Evolutionary conservation across 768 basidiomycete genomes (phyloP), one percentile per base, ranked within the genome.

Genomic region (Termitomyces titanicus): DNA sequence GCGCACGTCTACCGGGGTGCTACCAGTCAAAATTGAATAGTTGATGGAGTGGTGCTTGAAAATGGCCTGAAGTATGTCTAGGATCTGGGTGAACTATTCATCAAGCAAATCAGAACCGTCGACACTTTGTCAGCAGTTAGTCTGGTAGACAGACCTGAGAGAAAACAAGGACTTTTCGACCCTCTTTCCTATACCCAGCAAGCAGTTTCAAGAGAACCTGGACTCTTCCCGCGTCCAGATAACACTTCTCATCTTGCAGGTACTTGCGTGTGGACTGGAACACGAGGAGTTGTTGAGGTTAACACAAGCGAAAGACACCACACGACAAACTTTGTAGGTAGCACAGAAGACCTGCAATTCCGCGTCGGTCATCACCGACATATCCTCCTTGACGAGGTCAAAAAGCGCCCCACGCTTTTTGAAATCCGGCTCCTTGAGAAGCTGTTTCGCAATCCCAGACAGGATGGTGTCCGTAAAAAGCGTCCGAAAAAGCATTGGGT

Each of bases 361-460:
- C 8, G 94, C 88, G 70, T 99, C 97, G 42, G 94, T 96, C 96
- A 98, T 98, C 18, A 97, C 88, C 62, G 90, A 84, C 90, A 99
- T 93, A 70, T 99, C 97, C 69, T 99, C 97, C 66, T 93, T 92
- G 48, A 99, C 93, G 57, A 86, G 82, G 31, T 94, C 83, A 63
- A 85, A 91, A 42, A 90, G 68, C 8, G 89, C 88, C 0, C 85
- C 85, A 15, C 89, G 83, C 68, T 86, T 89, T 72, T 84, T 89
- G 72, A 94, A 98, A 64, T 96, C 92, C 3, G 90, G 86, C 67
- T 98, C 96, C 68, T 92, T 92, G 68, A 98, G 71, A 49, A 97
- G 78, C 49, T 87, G 84, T 64, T 82, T 91, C 7, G 96, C 83
- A 59, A 98, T 85, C 2, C 82, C 76, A 22, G 80, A 79, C 61